phyloP scores from a whole-genome alignment of 202 grass and related monocot genomes.

The Alloteropsis angusta region DNA sequence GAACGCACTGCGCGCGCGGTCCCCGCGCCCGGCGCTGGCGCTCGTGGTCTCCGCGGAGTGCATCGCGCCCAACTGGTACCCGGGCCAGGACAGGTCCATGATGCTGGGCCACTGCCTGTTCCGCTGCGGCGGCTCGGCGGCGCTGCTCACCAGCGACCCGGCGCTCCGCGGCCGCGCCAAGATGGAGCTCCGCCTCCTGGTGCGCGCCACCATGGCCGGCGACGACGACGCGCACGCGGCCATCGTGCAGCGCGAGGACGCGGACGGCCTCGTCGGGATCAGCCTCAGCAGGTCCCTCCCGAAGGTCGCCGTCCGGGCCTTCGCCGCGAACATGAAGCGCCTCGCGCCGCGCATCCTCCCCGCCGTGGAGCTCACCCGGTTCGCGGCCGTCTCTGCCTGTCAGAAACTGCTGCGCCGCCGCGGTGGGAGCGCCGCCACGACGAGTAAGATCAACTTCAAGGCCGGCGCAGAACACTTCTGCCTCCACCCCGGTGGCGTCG shows the following conservation, averaged over 20 bases:
- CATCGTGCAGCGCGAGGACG: conserved; percentile 43
- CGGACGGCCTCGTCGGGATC: conserved; percentile 30
- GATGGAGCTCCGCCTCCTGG: conserved; percentile 38
- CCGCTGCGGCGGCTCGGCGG: conserved; percentile 31
- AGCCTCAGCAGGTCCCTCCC: conserved; percentile 52
- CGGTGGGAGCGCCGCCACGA: background rate
- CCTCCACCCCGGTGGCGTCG: conserved; percentile 45
- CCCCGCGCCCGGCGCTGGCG: conserved; percentile 26
- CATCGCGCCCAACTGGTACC: conserved; percentile 52
- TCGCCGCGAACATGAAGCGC: conserved; percentile 29
- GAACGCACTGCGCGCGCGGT: conserved; percentile 29
- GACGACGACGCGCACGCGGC: conserved; percentile 41
- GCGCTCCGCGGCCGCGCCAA: conserved; percentile 13
- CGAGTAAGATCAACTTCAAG: conserved; percentile 34
- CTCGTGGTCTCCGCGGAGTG: conserved; percentile 42
- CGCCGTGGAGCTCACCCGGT: conserved; percentile 20
- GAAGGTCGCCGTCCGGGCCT: conserved; percentile 43
- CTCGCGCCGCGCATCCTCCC: conserved; percentile 51
- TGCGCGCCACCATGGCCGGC: conserved; percentile 36
- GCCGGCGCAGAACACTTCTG: conserved; percentile 45
- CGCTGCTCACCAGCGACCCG: conserved; percentile 45
- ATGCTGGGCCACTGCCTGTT: conserved; percentile 47
- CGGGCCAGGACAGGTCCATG: conserved; percentile 50
- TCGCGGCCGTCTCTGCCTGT: background rate
- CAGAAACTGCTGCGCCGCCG: conserved; percentile 2